Base-by-base conservation (phyloP, 768 basidiomycete genomes). In the Leucocoprinus leucothites region DNA sequence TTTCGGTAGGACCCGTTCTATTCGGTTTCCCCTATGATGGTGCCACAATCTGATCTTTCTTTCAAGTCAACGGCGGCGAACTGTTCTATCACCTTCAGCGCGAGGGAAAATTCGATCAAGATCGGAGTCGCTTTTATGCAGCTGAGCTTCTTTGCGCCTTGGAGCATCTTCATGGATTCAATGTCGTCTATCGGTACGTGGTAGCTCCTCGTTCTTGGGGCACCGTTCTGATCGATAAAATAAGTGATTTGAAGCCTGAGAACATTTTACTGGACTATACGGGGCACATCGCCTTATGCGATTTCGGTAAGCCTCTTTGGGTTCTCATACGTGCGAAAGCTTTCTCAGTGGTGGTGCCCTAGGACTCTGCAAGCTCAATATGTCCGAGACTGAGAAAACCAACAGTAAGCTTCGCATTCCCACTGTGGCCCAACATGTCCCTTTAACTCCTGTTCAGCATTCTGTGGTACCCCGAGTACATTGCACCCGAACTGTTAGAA, bases 401-500 rank as follows among this genome's bases (percentile, higher is more conserved):
- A 98, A 98, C 72, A 98, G 91, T 92, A 64, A 61, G 85, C 14
- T 66, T 8, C 13, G 22, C 53, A n/a, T 28, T 13, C 51, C 22
- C 26, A 18, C 16, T 9, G 6, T 38, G 43, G 43, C 26, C 22
- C 25, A n/a, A n/a, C n/a, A n/a, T n/a, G n/a, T n/a, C n/a, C 34
- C n/a, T 48, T 13, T 35, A 52, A 21, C 21, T 25, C 8, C 9
- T 49, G n/a, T 57, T 41, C 60, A 91, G 89, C 94, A 7, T 99
- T 99, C 79, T 99, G 96, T 65, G 96, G 96, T 6, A 99, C 96
- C 96, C 96, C 1, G 96, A 99, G 69, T 98, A 98, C 71, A 98
- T 98, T 64, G 94, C 95, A 7, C 96, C 96, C 0, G 96, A 99
- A 68, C 82, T 99, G 35, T 82, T 99, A 59, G 93, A 95, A 67